Conservation (phyloP, 495 filamentous ascomycete species). For the Patellaria atrata region DNA sequence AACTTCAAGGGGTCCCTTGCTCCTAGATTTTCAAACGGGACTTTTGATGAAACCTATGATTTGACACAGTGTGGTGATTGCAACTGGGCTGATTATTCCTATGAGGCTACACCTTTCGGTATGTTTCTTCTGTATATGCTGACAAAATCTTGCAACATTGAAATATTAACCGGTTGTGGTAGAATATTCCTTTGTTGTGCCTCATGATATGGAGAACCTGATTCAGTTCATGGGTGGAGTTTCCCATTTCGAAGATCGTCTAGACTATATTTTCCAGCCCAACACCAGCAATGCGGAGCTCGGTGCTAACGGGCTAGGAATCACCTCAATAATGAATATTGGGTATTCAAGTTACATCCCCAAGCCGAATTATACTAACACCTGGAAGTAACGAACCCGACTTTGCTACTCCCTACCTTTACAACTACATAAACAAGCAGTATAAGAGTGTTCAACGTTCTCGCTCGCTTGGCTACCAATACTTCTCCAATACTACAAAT, state of each 20-base stretch:
- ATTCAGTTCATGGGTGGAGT: conserved; percentile 27
- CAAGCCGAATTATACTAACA: background rate
- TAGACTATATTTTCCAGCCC: conserved; percentile 25
- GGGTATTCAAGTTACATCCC: conserved; percentile 6
- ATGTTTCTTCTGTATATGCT: too few relatives aligned
- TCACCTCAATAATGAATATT: conserved; percentile 25
- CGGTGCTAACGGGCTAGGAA: conserved; percentile 22
- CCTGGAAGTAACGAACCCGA: conserved; percentile 23
- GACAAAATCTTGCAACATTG: too few relatives aligned
- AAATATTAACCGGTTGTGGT: too few relatives aligned
- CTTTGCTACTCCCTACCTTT: conserved; percentile 25
- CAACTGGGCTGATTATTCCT: conserved; percentile 19
- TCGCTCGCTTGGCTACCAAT: conserved; percentile 20
- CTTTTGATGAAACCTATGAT: conserved; percentile 22
- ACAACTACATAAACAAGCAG: conserved; percentile 26
- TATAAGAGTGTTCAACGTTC: conserved; percentile 21
- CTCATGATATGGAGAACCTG: conserved; percentile 24
- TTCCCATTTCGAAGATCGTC: conserved; percentile 19
- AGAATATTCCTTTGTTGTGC: conserved; percentile 25
- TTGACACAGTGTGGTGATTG: conserved; percentile 23
- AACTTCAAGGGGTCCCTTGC: conserved; percentile 26
- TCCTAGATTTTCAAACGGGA: conserved; percentile 21
- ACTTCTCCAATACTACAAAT: conserved; percentile 19
- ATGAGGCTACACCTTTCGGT: conserved; percentile 24
- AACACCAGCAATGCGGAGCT: conserved; percentile 21